Evolutionary conservation across 306 rosid species (phyloP).

Genomic region (Parietaria judaica): DNA sequence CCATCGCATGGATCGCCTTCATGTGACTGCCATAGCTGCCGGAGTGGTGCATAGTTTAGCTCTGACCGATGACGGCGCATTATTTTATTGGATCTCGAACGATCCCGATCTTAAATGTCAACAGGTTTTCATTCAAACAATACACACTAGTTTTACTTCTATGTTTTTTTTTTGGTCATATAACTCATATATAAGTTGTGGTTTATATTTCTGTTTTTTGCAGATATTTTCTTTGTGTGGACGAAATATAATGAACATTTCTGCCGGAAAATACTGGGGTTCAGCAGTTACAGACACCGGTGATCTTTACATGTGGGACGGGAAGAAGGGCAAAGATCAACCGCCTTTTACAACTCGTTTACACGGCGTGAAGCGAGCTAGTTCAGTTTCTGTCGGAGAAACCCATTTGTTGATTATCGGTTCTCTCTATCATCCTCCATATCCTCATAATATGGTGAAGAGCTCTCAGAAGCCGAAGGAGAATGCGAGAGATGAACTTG

Average conservation of each 20-base stretch:
- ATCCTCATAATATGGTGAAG: conserved; percentile 30
- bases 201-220: conserved; percentile 9
- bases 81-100: conserved; percentile 86
- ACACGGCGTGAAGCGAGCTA: conserved; percentile 78
- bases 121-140: conserved; percentile 46
- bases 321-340: conserved; percentile 76
- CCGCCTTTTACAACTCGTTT: conserved; percentile 62
- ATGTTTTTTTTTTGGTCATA: conserved; percentile 13
- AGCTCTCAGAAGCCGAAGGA: conserved; percentile 33
- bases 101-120: conserved; percentile 86
- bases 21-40: conserved; percentile 66
- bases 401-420: conserved; percentile 73
- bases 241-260: conserved; percentile 56
- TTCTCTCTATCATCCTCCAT: conserved; percentile 75
- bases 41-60: conserved; percentile 83
- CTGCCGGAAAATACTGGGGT: conserved; percentile 93
- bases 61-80: conserved; percentile 79
- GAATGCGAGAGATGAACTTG: conserved; percentile 36
- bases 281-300: conserved; percentile 80
- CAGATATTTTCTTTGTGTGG: conserved; percentile 70
- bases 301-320: conserved; percentile 91
- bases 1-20: conserved; percentile 70
- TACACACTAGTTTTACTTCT: background rate
- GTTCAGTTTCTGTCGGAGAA: conserved; percentile 88
- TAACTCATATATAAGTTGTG: conserved; percentile 1